These are phyloP conservation scores for Trichoderma asperelloides DNA, from an alignment of 495 filamentous ascomycete species.

Conservation along the genomic window DNA sequence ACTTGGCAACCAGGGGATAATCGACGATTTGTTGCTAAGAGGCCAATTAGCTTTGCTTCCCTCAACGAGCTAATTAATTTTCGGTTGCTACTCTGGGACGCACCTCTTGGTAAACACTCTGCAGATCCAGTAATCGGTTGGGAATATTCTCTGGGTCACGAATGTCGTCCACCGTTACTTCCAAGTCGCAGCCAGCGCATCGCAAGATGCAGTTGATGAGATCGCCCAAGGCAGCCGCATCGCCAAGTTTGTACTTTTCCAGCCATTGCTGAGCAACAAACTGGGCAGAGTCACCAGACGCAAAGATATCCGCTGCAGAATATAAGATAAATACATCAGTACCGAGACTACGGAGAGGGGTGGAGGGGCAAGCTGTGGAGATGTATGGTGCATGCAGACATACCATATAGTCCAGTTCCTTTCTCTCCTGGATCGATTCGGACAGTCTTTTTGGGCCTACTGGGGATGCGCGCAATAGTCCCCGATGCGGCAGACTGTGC, in stretches of 20 bases:
- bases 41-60: conserved; percentile 12
- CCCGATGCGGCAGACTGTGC: conserved; percentile 37
- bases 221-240: conserved; percentile 61
- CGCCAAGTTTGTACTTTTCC: conserved; percentile 58
- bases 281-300: conserved; percentile 56
- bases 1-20: conserved; percentile 84
- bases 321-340: conserved; percentile 18
- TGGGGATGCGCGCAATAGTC: conserved; percentile 45
- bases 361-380: neutral
- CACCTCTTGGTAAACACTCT: conserved; percentile 69
- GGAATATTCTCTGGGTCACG: conserved; percentile 75
- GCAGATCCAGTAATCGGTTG: conserved; percentile 60
- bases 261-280: conserved; percentile 79
- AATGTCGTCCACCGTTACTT: conserved; percentile 68
- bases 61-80: neutral
- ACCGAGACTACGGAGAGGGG: neutral
- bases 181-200: conserved; percentile 68
- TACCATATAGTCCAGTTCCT: conserved; percentile 71
- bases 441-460: conserved; percentile 51
- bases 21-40: conserved; percentile 64
- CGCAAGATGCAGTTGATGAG: conserved; percentile 83
- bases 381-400: conserved; percentile 15
- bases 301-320: conserved; percentile 65
- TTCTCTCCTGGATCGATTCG: conserved; percentile 40
- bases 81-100: conserved; percentile 14